Evolutionary conservation across 768 basidiomycete species (phyloP).

Genomic region (Gloeophyllum trabeum): DNA sequence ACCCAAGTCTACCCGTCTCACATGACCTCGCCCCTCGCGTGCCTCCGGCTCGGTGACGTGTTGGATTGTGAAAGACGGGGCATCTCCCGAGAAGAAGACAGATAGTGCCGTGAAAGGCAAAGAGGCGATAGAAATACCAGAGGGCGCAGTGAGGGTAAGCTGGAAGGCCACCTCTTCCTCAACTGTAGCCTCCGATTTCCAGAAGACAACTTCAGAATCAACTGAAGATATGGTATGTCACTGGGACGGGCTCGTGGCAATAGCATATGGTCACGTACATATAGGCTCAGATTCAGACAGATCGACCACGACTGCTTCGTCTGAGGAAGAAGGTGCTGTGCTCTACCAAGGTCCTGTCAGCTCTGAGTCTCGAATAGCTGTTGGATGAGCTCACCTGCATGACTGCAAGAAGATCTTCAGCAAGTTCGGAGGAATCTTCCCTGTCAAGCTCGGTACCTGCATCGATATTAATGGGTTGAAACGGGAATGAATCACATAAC

Average conservation of each 20-base stretch:
- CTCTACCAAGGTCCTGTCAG: slow-evolving; percentile 32
- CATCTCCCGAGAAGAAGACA: slow-evolving; percentile 44
- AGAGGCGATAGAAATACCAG: slow-evolving; percentile 32
- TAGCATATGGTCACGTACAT: slow-evolving; percentile 29
- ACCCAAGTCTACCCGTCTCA: slow-evolving; percentile 38
- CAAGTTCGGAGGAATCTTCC: slow-evolving; percentile 38
- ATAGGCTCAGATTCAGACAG: slow-evolving; percentile 52
- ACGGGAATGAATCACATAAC: neutral
- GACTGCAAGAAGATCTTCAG: slow-evolving; percentile 65
- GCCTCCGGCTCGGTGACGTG: slow-evolving; percentile 19
- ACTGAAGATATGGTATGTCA: slow-evolving; percentile 31
- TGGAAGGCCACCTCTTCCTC: slow-evolving; percentile 65
- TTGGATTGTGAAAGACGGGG: slow-evolving; percentile 38
- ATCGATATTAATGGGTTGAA: neutral
- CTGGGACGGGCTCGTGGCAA: slow-evolving; percentile 4
- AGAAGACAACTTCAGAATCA: slow-evolving; percentile 57
- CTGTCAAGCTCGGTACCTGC: slow-evolving; percentile 23
- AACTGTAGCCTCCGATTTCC: slow-evolving; percentile 50
- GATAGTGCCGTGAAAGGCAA: slow-evolving; percentile 52
- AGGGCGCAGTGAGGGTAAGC: slow-evolving; percentile 46
- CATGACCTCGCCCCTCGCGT: slow-evolving; percentile 6
- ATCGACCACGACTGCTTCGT: slow-evolving; percentile 49
- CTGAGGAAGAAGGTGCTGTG: slow-evolving; percentile 50
- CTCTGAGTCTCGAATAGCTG: neutral
- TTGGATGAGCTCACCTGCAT: slow-evolving; percentile 39